These are phyloP conservation scores for Solanum sitiens DNA, from an alignment of 257 asterid genomes.

Conservation along the genomic window DNA sequence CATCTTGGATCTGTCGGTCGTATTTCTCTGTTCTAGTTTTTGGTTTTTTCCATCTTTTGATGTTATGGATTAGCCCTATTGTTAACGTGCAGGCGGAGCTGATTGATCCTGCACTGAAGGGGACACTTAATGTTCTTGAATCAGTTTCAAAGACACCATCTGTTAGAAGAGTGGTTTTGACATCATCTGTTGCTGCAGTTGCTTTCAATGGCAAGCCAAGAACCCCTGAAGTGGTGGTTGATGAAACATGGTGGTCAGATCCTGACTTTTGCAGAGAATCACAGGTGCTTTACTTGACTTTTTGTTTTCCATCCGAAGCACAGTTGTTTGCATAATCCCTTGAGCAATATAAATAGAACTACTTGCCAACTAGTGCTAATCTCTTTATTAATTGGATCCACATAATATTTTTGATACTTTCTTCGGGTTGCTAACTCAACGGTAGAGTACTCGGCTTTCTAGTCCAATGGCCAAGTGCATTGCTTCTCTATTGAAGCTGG, in stretches of 20 bases:
- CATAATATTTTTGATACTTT: neutral
- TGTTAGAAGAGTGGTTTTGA: slow-evolving; percentile 52
- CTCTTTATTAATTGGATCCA: neutral
- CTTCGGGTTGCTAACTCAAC: neutral
- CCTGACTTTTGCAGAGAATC: slow-evolving; percentile 44
- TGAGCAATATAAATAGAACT: neutral
- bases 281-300: slow-evolving; percentile 17
- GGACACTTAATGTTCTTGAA: slow-evolving; percentile 70
- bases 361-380: neutral
- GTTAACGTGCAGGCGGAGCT: slow-evolving; percentile 36
- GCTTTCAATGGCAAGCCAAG: slow-evolving; percentile 46
- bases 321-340: neutral
- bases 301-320: neutral
- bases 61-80: neutral
- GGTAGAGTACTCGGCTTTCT: neutral
- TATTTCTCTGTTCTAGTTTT: neutral
- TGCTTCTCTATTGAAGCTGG: neutral
- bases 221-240: slow-evolving; percentile 60
- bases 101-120: slow-evolving; percentile 77
- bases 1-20: neutral
- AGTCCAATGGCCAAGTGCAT: neutral
- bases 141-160: slow-evolving; percentile 63
- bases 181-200: slow-evolving; percentile 77
- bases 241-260: slow-evolving; percentile 64
- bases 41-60: neutral